Percentiles rank a stretch among this genome's conserved stretches.
Evolutionary conservation across 1,139 yeast genomes (phyloP).

Genomic region (Blastobotrys illinoisensis): DNA sequence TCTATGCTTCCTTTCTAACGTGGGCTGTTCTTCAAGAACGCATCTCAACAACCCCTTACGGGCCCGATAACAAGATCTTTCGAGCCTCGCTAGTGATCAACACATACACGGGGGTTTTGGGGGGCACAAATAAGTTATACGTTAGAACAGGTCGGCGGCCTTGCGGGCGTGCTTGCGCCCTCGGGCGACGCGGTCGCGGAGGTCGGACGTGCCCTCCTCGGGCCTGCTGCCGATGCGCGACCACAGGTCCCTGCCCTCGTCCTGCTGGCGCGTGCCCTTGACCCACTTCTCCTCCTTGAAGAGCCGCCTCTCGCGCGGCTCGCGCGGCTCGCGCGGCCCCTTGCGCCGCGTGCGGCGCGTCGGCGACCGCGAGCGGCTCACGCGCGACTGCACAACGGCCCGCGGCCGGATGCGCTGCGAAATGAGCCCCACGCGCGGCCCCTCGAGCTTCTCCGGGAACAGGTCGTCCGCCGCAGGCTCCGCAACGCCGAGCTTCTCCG

Average conservation of each 20-base stretch:
- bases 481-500: background rate
- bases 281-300: conserved; percentile 10
- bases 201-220: background rate
- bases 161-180: background rate
- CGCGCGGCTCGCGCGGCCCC: background rate
- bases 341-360: background rate
- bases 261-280: conserved; percentile 7
- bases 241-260: background rate
- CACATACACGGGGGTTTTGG: no score
- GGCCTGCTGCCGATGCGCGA: no score
- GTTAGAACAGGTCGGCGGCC: background rate
- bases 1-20: conserved; percentile 75
- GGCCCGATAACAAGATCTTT: conserved; percentile 51
- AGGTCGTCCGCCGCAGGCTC: conserved; percentile 6
- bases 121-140: background rate
- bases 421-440: conserved; percentile 1
- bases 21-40: conserved; percentile 94
- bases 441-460: conserved; percentile 1
- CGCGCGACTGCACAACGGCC: background rate
- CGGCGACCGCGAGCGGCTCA: conserved; percentile 1
- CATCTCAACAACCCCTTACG: conserved; percentile 73
- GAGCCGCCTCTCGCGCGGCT: conserved; percentile 2
- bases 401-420: background rate
- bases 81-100: conserved; percentile 74
- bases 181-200: background rate